These are phyloP conservation scores for Incumbomyces lentus DNA, from an alignment of 2,329 filamentous ascomycete species.

Conservation along the genomic window DNA sequence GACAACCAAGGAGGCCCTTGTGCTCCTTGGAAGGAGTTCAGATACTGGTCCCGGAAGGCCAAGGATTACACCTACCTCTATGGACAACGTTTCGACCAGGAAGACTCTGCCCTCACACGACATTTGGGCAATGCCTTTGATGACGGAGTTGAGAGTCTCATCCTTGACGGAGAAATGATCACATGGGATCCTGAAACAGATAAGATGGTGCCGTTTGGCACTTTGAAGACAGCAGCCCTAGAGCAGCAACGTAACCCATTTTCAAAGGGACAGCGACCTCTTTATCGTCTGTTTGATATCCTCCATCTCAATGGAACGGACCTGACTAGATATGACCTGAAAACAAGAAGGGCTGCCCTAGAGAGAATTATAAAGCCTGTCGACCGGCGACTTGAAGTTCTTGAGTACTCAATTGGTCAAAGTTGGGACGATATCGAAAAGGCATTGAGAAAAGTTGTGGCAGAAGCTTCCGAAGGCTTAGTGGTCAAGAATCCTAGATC, in stretches of 20 bases:
- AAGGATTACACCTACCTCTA: constrained; percentile 97
- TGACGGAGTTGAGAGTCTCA: constrained; percentile 68
- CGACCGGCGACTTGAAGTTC: constrained; percentile 71
- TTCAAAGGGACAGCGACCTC: constrained; percentile 55
- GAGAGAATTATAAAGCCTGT: constrained; percentile 59
- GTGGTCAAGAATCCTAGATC: constrained; percentile 90
- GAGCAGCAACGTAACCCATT: constrained; percentile 66
- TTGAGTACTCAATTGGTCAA: constrained; percentile 57
- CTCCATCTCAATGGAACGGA: constrained; percentile 73
- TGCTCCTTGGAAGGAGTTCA: constrained; percentile 54
- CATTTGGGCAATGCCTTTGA: constrained; percentile 70
- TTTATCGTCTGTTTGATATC: constrained; percentile 85
- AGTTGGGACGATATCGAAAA: constrained; percentile 66
- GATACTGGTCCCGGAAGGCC: constrained; percentile 90
- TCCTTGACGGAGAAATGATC: constrained; percentile 96
- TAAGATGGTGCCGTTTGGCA: constrained; percentile 80
- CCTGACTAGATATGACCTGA: constrained; percentile 71
- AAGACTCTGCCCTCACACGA: constrained; percentile 66
- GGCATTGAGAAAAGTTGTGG: constrained; percentile 69
- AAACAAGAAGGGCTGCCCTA: constrained; percentile 68
- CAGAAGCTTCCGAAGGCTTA: constrained; percentile 76
- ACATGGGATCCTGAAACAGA: constrained; percentile 87
- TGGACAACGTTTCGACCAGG: constrained; percentile 63
- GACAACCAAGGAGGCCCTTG: background rate
- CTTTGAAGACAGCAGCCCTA: constrained; percentile 80